phyloP scores from a whole-genome alignment of 2,329 filamentous ascomycete species.

The Aspergillus sergii region DNA sequence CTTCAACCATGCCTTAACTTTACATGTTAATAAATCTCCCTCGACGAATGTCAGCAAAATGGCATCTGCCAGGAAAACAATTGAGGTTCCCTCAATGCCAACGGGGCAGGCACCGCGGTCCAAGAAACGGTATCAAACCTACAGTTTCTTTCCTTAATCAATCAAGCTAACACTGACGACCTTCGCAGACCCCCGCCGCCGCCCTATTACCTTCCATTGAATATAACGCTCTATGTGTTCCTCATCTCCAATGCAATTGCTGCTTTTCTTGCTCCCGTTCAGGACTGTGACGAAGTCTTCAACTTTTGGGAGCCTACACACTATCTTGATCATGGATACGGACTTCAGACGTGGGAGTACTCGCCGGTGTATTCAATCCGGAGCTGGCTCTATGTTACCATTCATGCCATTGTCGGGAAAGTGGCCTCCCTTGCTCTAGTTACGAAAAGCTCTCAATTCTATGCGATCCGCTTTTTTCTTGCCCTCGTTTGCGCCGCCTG shows the following conservation, averaged over 20 bases:
- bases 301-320: conserved; percentile 99
- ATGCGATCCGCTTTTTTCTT: conserved; percentile 76
- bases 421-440: conserved; percentile 59
- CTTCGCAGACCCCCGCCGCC: conserved; percentile 32
- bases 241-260: conserved; percentile 72
- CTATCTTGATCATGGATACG: conserved; percentile 89
- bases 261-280: conserved; percentile 83
- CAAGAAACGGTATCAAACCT: conserved; percentile 30
- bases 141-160: not conserved
- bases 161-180: not conserved
- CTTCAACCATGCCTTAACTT: not conserved
- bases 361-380: conserved; percentile 92
- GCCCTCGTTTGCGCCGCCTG: conserved; percentile 77
- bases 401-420: conserved; percentile 76
- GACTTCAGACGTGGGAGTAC: conserved; percentile 98
- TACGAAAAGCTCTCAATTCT: conserved; percentile 71
- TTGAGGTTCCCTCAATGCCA: conserved; percentile 10
- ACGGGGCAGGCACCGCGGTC: conserved; percentile 19
- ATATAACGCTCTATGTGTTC: conserved; percentile 79
- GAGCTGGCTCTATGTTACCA: conserved; percentile 85
- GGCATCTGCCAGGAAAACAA: conserved; percentile 20
- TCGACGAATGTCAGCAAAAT: conserved; percentile 14
- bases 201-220: conserved; percentile 68
- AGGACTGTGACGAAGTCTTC: conserved; percentile 98
- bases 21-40: not conserved